Conservation (phyloP, 2,329 filamentous ascomycete species). For the Fusarium nelsonii region DNA sequence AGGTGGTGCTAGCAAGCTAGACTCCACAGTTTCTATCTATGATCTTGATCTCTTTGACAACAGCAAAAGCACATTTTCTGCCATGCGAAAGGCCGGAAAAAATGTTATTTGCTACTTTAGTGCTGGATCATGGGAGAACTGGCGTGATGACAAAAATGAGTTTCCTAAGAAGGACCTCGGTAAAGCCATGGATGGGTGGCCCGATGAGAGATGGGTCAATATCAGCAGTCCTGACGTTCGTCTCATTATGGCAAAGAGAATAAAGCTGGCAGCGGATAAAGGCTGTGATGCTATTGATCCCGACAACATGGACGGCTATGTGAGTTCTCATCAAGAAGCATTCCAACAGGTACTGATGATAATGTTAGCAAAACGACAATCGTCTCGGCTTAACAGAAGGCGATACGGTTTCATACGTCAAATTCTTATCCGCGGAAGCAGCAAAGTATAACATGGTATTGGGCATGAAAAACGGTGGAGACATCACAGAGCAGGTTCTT, state of each 20-base stretch:
- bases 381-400: conserved; percentile 68
- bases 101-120: conserved; percentile 82
- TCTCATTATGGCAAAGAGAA: conserved; percentile 71
- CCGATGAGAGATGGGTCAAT: conserved; percentile 74
- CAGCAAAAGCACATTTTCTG: conserved; percentile 56
- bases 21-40: conserved; percentile 62
- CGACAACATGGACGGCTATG: conserved; percentile 76
- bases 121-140: conserved; percentile 74
- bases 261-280: conserved; percentile 69
- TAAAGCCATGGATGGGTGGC: conserved; percentile 70
- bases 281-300: conserved; percentile 77
- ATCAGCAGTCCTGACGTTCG: conserved; percentile 68
- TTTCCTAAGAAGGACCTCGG: conserved; percentile 71
- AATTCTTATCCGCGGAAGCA: conserved; percentile 68
- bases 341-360: accelerated
- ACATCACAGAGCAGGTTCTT: conserved; percentile 64
- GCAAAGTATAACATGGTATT: conserved; percentile 65
- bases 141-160: conserved; percentile 66
- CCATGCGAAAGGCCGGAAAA: conserved; percentile 67
- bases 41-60: conserved; percentile 68
- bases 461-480: conserved; percentile 76
- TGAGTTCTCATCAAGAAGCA: conserved; percentile 45
- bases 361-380: conserved; percentile 65
- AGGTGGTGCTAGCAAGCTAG: conserved; percentile 45
- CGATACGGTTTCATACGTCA: conserved; percentile 69